phyloP scores from a whole-genome alignment of 2,329 filamentous ascomycete species.

The Pezicula radicicola region DNA sequence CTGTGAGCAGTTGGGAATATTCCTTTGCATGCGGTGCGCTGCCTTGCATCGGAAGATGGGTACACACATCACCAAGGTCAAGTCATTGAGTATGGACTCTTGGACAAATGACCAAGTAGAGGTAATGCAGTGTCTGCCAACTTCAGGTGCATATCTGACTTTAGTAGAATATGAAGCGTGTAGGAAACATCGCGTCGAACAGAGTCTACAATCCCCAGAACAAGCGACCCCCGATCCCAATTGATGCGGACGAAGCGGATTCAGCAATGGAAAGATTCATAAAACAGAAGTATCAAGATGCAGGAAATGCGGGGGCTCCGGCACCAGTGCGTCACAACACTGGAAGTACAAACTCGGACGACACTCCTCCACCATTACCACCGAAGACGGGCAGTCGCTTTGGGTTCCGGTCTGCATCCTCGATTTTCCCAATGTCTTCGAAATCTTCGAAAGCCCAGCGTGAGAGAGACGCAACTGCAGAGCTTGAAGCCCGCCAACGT shows the following conservation, averaged over 20 bases:
- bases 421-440: constrained; percentile 50
- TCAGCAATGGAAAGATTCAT: constrained; percentile 95
- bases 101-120: constrained; percentile 97
- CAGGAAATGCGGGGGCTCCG: constrained; percentile 47
- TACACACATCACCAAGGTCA: constrained; percentile 97
- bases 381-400: constrained; percentile 60
- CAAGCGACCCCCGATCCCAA: constrained; percentile 76
- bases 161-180: constrained; percentile 83
- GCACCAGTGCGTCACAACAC: constrained; percentile 36
- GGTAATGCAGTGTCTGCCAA: constrained; percentile 48
- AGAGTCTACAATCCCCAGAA: constrained; percentile 85
- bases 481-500: constrained; percentile 9
- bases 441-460: constrained; percentile 33
- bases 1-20: constrained; percentile 75
- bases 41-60: constrained; percentile 93
- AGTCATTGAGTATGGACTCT: constrained; percentile 97
- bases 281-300: constrained; percentile 81
- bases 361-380: constrained; percentile 52
- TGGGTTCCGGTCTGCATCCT: constrained; percentile 59
- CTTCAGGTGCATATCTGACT: constrained; percentile 12
- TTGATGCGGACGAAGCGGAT: constrained; percentile 90
- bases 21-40: constrained; percentile 97
- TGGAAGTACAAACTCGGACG: constrained; percentile 49
- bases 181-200: constrained; percentile 85
- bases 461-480: constrained; percentile 16